A percentile compares a stretch with the other conserved stretches of the same genome.
Conservation (phyloP, 2,329 filamentous ascomycete genomes). For the Pseudocercospora macadamiae region DNA sequence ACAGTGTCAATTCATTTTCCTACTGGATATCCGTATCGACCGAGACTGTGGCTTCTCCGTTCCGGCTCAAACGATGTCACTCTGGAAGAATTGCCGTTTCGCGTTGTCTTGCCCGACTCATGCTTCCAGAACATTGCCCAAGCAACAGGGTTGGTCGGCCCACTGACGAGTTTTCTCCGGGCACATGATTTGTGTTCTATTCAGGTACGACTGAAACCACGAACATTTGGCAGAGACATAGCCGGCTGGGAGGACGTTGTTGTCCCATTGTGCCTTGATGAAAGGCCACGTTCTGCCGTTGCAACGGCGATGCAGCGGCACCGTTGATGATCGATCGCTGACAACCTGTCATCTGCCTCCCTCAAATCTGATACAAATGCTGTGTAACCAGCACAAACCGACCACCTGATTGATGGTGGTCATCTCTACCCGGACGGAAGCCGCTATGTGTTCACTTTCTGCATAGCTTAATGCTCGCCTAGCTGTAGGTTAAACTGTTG, state of each 20-base stretch:
- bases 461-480: conserved; percentile 14
- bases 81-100: conserved; percentile 4
- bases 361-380: conserved; percentile 17
- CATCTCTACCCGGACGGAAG: conserved; percentile 14
- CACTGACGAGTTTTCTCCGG: conserved; percentile 2
- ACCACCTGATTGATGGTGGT: conserved; percentile 19
- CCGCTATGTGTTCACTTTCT: neutral
- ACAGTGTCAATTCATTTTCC: neutral
- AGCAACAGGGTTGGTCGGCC: neutral
- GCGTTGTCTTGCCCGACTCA: conserved; percentile 1
- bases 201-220: conserved; percentile 6
- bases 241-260: conserved; percentile 8
- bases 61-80: neutral
- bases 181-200: neutral
- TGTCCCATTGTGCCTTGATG: neutral
- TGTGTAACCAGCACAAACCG: conserved; percentile 9
- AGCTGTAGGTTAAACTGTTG: conserved; percentile 14
- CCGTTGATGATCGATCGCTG: conserved; percentile 15
- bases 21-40: neutral
- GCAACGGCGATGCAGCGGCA: conserved; percentile 12
- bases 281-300: conserved; percentile 20
- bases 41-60: conserved; percentile 1
- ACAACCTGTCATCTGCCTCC: conserved; percentile 23
- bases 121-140: conserved; percentile 7
- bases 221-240: conserved; percentile 6